A percentile compares a stretch with the other conserved stretches of the same genome.
phyloP scores from a whole-genome alignment of 2,329 filamentous ascomycete species.

The Blumeriella jaapii region DNA sequence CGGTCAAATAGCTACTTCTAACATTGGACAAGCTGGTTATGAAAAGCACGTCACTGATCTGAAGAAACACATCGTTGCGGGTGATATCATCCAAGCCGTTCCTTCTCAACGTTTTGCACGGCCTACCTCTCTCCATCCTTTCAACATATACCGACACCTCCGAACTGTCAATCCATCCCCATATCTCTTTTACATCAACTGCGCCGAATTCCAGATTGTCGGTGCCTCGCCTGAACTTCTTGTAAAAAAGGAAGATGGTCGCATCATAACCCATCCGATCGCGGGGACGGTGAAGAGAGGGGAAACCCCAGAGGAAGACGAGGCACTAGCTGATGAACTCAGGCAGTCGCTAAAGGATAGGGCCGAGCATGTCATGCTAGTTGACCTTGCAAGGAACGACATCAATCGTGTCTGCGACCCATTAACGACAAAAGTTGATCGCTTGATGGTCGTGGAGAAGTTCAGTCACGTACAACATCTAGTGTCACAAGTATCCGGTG shows the following conservation, averaged over 20 bases:
- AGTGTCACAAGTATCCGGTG: slow-evolving; percentile 86
- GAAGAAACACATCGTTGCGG: slow-evolving; percentile 81
- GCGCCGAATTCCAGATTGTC: slow-evolving; percentile 84
- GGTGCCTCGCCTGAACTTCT: slow-evolving; percentile 91
- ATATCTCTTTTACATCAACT: slow-evolving; percentile 94
- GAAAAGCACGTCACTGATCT: slow-evolving; percentile 76
- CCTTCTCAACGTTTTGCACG: slow-evolving; percentile 87
- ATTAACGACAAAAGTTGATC: slow-evolving; percentile 77
- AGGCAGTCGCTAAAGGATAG: slow-evolving; percentile 78
- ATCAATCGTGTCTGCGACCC: slow-evolving; percentile 94
- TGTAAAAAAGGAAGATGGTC: slow-evolving; percentile 76
- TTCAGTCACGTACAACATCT: slow-evolving; percentile 98
- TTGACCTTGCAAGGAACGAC: slow-evolving; percentile 92
- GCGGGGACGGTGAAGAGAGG: slow-evolving; percentile 90
- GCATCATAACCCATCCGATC: slow-evolving; percentile 93
- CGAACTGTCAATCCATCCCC: slow-evolving; percentile 96
- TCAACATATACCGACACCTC: slow-evolving; percentile 94
- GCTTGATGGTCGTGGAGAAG: slow-evolving; percentile 85
- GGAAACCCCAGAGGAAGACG: slow-evolving; percentile 69
- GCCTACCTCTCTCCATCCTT: slow-evolving; percentile 83
- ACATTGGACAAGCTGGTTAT: slow-evolving; percentile 82
- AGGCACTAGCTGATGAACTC: slow-evolving; percentile 64
- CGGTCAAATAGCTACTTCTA: slow-evolving; percentile 75
- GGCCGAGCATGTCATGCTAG: slow-evolving; percentile 94
- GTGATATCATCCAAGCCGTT: slow-evolving; percentile 96